phyloP scores from a whole-genome alignment of 768 basidiomycete genomes.

The Candolleomyces aberdarensis region DNA sequence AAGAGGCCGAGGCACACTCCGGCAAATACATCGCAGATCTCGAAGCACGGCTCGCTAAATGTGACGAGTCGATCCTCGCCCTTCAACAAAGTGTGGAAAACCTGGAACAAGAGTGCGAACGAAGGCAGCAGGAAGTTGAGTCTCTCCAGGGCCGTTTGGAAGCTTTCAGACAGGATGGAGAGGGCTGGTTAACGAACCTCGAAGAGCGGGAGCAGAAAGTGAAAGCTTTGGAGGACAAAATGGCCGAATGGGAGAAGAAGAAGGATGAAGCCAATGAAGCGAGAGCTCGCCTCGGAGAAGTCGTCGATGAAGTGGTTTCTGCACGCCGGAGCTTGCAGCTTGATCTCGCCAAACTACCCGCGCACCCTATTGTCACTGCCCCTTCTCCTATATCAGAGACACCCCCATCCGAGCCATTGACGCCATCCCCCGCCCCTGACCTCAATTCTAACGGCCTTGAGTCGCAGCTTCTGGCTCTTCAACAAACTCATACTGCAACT shows the following conservation, averaged over 20 bases:
- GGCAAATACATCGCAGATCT: slow-evolving; percentile 82
- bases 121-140: slow-evolving; percentile 69
- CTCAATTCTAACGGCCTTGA: slow-evolving; percentile 34
- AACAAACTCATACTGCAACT: slow-evolving; percentile 77
- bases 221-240: slow-evolving; percentile 70
- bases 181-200: slow-evolving; percentile 81
- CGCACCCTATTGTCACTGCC: slow-evolving; percentile 22
- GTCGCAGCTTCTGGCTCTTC: slow-evolving; percentile 68
- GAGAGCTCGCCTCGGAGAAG: slow-evolving; percentile 58
- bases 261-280: slow-evolving; percentile 66
- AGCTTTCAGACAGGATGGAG: slow-evolving; percentile 64
- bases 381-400: slow-evolving; percentile 22
- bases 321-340: slow-evolving; percentile 68
- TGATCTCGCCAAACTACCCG: slow-evolving; percentile 27
- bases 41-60: slow-evolving; percentile 73
- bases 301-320: slow-evolving; percentile 68
- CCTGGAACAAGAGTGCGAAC: slow-evolving; percentile 73
- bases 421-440: slow-evolving; percentile 25
- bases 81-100: slow-evolving; percentile 70
- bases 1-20: slow-evolving; percentile 71
- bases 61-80: slow-evolving; percentile 71
- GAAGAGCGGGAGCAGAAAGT: slow-evolving; percentile 80
- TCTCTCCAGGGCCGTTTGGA: slow-evolving; percentile 71
- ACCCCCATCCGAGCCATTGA: slow-evolving; percentile 9
- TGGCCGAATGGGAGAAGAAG: slow-evolving; percentile 76